A percentile compares a stretch with the other conserved stretches of the same genome.
These are phyloP conservation scores for Hemisphaericaspora nanyangensis DNA, from an alignment of 805 yeast species.

Conservation along the genomic window DNA sequence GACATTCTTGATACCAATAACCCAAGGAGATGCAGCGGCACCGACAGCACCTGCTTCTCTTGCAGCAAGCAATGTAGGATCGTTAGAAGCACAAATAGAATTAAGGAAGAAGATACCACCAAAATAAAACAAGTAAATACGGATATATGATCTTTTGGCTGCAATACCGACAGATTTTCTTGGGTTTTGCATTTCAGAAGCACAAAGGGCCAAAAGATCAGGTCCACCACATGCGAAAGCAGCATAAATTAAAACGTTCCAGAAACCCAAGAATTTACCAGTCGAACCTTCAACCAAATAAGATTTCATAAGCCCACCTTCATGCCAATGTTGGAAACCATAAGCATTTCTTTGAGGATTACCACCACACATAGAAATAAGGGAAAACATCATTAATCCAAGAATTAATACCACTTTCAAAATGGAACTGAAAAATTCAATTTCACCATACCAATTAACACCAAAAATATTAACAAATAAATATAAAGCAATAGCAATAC, in stretches of 20 bases:
- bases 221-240: constrained; percentile 37
- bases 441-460: constrained; percentile 43
- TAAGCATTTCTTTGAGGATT: constrained; percentile 31
- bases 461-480: constrained; percentile 28
- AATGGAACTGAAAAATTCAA: constrained; percentile 29
- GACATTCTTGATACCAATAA: constrained; percentile 31
- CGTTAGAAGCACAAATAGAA: constrained; percentile 29
- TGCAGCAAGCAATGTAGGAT: constrained; percentile 26
- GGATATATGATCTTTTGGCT: constrained; percentile 29
- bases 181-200: constrained; percentile 44
- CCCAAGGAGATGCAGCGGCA: constrained; percentile 37
- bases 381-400: constrained; percentile 30
- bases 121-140: constrained; percentile 33
- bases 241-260: constrained; percentile 30
- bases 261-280: constrained; percentile 33
- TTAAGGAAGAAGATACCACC: constrained; percentile 38
- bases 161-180: constrained; percentile 31
- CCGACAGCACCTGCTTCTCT: constrained; percentile 28
- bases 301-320: constrained; percentile 29
- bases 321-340: constrained; percentile 33
- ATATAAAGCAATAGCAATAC: constrained; percentile 24
- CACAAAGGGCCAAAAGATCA: constrained; percentile 28
- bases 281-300: constrained; percentile 24
- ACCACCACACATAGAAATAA: constrained; percentile 37
- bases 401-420: constrained; percentile 30